A percentile compares a stretch with the other conserved stretches of the same genome.
Evolutionary conservation across 257 asterid species (phyloP).

Genomic region (Knoxia roxburghii): DNA sequence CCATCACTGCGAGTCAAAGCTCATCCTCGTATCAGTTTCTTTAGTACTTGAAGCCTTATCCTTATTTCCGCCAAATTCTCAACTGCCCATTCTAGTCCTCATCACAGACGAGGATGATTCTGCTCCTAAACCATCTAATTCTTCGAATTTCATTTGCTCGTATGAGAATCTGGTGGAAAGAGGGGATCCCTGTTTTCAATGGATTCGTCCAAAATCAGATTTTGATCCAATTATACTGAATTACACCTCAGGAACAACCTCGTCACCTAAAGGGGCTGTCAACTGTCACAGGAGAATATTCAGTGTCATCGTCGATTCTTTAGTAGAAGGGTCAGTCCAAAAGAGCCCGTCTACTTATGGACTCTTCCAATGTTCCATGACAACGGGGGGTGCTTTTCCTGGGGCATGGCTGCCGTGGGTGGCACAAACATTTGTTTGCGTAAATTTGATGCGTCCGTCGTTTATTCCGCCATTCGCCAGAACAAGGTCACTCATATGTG

Average conservation of each 20-base stretch:
- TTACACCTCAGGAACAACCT: constrained; percentile 87
- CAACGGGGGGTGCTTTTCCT: constrained; percentile 78
- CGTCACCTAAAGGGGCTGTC: constrained; percentile 77
- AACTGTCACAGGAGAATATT: constrained; percentile 65
- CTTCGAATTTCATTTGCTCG: background rate
- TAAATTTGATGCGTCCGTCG: constrained; percentile 41
- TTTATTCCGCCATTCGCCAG: constrained; percentile 34
- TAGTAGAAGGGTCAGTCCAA: constrained; percentile 60
- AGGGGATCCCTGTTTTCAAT: constrained; percentile 48
- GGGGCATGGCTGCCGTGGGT: constrained; percentile 85
- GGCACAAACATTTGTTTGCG: constrained; percentile 65
- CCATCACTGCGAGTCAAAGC: constrained; percentile 50
- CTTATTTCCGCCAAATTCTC: constrained; percentile 31
- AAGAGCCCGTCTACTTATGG: constrained; percentile 69
- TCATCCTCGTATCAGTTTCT: constrained; percentile 42
- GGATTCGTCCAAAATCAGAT: constrained; percentile 58
- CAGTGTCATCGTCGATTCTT: constrained; percentile 45
- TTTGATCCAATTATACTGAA: constrained; percentile 50
- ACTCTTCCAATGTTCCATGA: constrained; percentile 93
- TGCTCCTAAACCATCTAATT: background rate
- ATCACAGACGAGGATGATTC: constrained; percentile 23
- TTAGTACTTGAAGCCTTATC: constrained; percentile 45
- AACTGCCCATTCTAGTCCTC: constrained; percentile 39
- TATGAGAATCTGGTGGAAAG: constrained; percentile 15
- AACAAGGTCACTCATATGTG: constrained; percentile 74